Conservation (phyloP, 441 rosid genomes). For the Breynia disticha region DNA sequence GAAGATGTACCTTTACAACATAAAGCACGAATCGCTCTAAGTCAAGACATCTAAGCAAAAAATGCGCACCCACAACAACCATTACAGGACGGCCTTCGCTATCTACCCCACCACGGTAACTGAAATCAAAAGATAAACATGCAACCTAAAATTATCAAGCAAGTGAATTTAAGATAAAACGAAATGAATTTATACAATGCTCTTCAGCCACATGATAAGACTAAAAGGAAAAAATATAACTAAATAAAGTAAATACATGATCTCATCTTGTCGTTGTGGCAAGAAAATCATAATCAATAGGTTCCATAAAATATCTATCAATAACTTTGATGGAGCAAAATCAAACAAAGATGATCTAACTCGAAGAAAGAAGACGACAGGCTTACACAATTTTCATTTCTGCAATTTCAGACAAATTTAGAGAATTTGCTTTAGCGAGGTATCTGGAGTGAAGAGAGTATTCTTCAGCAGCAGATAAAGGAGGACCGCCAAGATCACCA, state of each 20-base stretch:
- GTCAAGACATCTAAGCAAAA: constrained; percentile 89
- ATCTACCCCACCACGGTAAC: constrained; percentile 97
- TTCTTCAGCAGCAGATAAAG: constrained; percentile 90
- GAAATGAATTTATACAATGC: not conserved
- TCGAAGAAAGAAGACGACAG: constrained; percentile 10
- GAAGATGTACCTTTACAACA: constrained; percentile 56
- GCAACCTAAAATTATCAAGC: constrained; percentile 10
- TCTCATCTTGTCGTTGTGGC: too few relatives aligned
- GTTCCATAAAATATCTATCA: too few relatives aligned
- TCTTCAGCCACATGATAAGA: too few relatives aligned
- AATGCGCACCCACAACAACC: constrained; percentile 99
- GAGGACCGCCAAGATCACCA: constrained; percentile 88
- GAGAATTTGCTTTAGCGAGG: constrained; percentile 88
- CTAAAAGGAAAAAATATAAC: too few relatives aligned
- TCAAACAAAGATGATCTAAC: not conserved
- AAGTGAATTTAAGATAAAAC: not conserved
- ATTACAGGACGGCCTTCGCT: constrained; percentile 93
- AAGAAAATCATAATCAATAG: too few relatives aligned
- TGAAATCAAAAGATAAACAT: constrained; percentile 27
- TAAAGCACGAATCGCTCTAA: constrained; percentile 81
- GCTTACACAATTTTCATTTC: constrained; percentile 99
- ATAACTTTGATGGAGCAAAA: too few relatives aligned
- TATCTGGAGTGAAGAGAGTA: constrained; percentile 95
- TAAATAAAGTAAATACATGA: too few relatives aligned
- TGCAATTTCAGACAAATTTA: constrained; percentile 91